A percentile compares a stretch with the other conserved stretches of the same genome.
phyloP scores from a whole-genome alignment of 164 flowering plant genomes.

The Buxus sempervirens region DNA sequence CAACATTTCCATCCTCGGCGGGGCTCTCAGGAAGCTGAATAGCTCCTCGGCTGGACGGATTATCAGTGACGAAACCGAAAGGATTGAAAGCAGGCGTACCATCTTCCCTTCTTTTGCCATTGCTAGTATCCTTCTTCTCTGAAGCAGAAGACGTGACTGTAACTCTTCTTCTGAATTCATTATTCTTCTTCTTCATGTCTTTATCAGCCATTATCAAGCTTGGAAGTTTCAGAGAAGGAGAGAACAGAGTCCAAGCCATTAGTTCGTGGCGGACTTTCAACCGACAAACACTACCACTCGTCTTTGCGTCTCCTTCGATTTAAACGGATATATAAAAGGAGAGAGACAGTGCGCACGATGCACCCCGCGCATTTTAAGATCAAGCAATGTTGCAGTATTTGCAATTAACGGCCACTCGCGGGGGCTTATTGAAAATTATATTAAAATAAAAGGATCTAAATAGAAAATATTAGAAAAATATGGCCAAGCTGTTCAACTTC shows the following conservation, averaged over 20 bases:
- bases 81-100: slow-evolving; percentile 71
- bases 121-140: slow-evolving; percentile 9
- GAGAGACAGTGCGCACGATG: too few relatives aligned
- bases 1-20: slow-evolving; percentile 95
- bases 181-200: not conserved
- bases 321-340: not conserved
- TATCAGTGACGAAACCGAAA: slow-evolving; percentile 89
- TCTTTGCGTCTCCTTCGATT: not conserved
- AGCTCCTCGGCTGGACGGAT: slow-evolving; percentile 82
- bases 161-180: slow-evolving; percentile 7
- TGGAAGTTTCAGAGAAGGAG: slow-evolving; percentile 11
- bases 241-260: slow-evolving; percentile 7
- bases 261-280: not conserved
- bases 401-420: too few relatives aligned
- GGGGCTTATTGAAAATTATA: too few relatives aligned
- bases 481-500: too few relatives aligned
- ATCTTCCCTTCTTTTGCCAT: slow-evolving; percentile 14
- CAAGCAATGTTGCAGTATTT: too few relatives aligned
- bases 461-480: too few relatives aligned
- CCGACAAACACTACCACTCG: not conserved
- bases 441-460: too few relatives aligned
- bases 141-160: slow-evolving; percentile 11
- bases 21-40: slow-evolving; percentile 88
- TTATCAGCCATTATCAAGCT: slow-evolving; percentile 7
- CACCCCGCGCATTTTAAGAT: too few relatives aligned